Evolutionary conservation across 345 rosid genomes (phyloP).

Genomic region (Eutrema heterophyllum): DNA sequence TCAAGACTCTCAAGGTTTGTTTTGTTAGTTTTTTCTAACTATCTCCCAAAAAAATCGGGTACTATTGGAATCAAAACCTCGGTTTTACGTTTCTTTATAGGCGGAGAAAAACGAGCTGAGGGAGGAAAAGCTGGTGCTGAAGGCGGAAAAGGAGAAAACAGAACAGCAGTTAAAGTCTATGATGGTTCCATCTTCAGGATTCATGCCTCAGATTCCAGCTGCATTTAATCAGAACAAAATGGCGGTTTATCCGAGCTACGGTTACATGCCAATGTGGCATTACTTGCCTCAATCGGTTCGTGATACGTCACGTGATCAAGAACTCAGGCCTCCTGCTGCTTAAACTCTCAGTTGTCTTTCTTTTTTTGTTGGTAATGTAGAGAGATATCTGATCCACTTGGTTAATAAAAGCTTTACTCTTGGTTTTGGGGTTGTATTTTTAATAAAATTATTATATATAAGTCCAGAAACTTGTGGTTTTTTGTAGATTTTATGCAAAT

Average conservation of each 20-base stretch:
- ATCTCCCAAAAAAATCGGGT: background rate
- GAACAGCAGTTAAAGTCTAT: constrained; percentile 66
- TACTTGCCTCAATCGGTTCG: constrained; percentile 69
- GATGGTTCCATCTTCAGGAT: constrained; percentile 54
- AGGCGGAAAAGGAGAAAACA: constrained; percentile 71
- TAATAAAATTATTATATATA: background rate
- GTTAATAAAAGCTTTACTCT: constrained; percentile 19
- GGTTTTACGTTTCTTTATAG: constrained; percentile 25
- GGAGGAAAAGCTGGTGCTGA: constrained; percentile 73
- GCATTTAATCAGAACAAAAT: constrained; percentile 58
- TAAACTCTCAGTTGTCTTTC: constrained; percentile 20
- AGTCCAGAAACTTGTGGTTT: background rate
- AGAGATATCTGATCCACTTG: constrained; percentile 15
- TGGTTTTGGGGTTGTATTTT: constrained; percentile 1
- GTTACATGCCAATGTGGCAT: constrained; percentile 91
- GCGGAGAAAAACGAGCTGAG: constrained; percentile 86
- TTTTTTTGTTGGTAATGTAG: constrained; percentile 4
- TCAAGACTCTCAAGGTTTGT: constrained; percentile 75
- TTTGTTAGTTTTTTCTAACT: background rate
- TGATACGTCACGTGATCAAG: constrained; percentile 90
- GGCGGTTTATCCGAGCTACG: constrained; percentile 64
- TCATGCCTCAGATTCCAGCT: constrained; percentile 42
- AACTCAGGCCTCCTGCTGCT: constrained; percentile 97
- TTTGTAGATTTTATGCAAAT: background rate
- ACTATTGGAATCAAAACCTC: background rate